Evolutionary conservation across 139 green algal species (phyloP).

Genomic region (Gonium pectorale): DNA sequence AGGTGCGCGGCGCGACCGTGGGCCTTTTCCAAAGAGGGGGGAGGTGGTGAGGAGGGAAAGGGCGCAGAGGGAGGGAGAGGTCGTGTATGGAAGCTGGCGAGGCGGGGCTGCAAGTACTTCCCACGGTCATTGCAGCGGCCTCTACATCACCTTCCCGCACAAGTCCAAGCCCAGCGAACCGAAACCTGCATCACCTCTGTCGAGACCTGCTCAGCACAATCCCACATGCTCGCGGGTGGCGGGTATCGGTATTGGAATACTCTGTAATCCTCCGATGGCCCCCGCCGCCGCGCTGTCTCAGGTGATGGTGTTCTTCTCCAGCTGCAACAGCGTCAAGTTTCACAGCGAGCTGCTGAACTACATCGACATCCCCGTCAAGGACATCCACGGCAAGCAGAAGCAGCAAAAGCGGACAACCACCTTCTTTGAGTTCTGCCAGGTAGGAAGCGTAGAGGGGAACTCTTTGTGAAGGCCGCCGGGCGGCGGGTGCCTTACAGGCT

Average conservation of each 20-base stretch:
- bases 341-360: slow-evolving; percentile 99
- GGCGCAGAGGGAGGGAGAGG: no score
- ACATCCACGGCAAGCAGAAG: slow-evolving; percentile 99
- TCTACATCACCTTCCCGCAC: no score
- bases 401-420: slow-evolving; percentile 96
- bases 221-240: background rate
- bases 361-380: slow-evolving; percentile 95
- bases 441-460: no score
- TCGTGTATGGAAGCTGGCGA: no score
- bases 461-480: no score
- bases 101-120: no score
- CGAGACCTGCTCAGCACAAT: no score
- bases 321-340: slow-evolving; percentile 95
- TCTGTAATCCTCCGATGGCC: background rate
- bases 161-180: no score
- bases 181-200: no score
- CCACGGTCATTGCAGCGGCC: no score
- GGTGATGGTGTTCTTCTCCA: slow-evolving; percentile 99
- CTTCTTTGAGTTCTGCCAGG: slow-evolving; percentile 97
- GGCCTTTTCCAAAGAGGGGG: background rate
- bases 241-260: background rate
- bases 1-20: slow-evolving; percentile 80
- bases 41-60: background rate
- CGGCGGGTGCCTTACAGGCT: no score
- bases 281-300: slow-evolving; percentile 27